Base-by-base conservation (phyloP, 495 filamentous ascomycete species). In the Xylaria bambusicola region DNA sequence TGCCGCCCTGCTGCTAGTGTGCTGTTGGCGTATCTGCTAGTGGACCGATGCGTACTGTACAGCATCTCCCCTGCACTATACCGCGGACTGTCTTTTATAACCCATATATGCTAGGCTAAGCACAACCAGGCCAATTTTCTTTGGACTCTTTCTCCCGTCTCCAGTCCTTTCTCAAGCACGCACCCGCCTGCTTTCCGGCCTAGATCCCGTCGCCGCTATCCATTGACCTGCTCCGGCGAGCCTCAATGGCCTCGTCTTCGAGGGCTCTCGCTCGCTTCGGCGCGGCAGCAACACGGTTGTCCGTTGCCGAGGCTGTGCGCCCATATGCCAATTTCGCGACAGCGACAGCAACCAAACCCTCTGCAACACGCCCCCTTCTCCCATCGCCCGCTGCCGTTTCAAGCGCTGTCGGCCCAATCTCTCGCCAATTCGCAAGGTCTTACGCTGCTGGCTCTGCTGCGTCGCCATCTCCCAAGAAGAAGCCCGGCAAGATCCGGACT, bases 311-410 rank as follows among this genome's bases (percentile, higher is more conserved):
- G n/a, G 58, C 58, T 7, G 51, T 44, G 33, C 58, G 58, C 81
- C 84, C 60, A 81, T 79, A 2, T 74, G 75, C 8, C 64, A 75
- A 62, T 2, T 68, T 71, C 42, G 77, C 72, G 64, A 75, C 85
- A 56, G 70, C 74, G 23, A 76, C 72, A 62, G 75, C 85, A 56
- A 73, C 73, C 65, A 70, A 73, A 15, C 35, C 53, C 10, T 29
- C 0, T 46, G 50, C 58, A 12, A 41, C 35, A 12, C 50, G 36
- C 15, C 52, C 51, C 3, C 5, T 48, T 5, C 50, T 45, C 23
- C 6, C 49, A 5, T 47, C 55, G 33, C 55, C 62, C 15, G 20
- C 56, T 31, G 20, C 42, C 55, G 41, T 66, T 53, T 52, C 61
- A 45, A 60, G 53, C 36, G 26, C 52, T 40, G 26, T 57, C 20